Conservation (phyloP, 2,329 filamentous ascomycete genomes). For the Pseudogymnoascus sp. region DNA sequence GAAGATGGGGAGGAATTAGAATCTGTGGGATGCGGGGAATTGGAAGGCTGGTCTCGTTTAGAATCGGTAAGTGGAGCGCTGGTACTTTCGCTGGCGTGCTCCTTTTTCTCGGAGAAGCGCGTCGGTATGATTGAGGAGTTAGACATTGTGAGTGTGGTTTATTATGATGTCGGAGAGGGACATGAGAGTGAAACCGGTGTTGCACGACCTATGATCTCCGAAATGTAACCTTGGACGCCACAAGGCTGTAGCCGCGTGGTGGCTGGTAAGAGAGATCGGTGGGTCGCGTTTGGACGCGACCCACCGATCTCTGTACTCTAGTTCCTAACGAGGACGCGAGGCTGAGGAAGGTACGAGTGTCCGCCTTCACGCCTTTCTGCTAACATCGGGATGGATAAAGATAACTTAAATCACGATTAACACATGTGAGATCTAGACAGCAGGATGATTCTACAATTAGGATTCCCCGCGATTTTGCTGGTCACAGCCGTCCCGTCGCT, state of each 20-base stretch:
- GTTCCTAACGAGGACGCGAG: neutral
- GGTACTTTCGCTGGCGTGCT: neutral
- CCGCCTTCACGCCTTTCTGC: neutral
- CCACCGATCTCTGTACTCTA: too few species aligned
- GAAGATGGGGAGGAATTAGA: neutral
- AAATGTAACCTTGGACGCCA: slow-evolving; percentile 6
- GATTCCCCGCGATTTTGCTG: neutral
- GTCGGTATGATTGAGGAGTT: neutral
- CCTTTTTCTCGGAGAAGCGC: neutral
- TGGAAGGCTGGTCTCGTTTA: slow-evolving; percentile 1
- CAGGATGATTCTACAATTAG: neutral
- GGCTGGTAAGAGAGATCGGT: neutral
- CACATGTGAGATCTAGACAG: neutral
- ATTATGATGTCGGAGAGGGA: neutral
- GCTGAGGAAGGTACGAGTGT: neutral
- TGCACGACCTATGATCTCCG: neutral
- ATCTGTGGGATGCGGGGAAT: neutral
- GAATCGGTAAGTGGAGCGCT: slow-evolving; percentile 4
- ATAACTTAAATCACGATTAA: neutral
- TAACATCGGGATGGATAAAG: neutral
- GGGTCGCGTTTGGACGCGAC: neutral
- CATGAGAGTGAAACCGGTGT: neutral
- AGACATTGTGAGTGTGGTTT: neutral
- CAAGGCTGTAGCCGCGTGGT: neutral
- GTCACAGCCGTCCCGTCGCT: neutral